Percentiles rank a stretch among this genome's conserved stretches.
Evolutionary conservation across 192 early-diverging fungal species (phyloP).

Genomic region (Entrophospora sp.): DNA sequence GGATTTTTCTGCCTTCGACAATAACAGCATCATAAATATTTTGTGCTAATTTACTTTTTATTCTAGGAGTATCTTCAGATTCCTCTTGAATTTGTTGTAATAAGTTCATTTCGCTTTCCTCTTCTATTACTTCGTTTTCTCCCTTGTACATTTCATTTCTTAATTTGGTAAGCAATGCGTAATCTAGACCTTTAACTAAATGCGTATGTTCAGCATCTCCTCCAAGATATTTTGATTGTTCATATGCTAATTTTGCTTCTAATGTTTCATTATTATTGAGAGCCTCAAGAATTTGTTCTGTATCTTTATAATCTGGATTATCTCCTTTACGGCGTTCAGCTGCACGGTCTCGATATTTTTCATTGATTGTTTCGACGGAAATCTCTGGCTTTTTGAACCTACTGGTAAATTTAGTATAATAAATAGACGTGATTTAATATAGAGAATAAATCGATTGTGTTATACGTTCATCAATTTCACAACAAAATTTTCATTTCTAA

Average conservation of each 20-base stretch:
- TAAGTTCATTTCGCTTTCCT: slow-evolving; percentile 34
- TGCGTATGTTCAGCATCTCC: slow-evolving; percentile 83
- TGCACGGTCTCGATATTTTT: slow-evolving; percentile 84
- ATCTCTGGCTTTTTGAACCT: slow-evolving; percentile 18
- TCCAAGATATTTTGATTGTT: slow-evolving; percentile 84
- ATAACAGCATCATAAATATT: slow-evolving; percentile 41
- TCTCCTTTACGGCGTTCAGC: slow-evolving; percentile 71
- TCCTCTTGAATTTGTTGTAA: slow-evolving; percentile 34
- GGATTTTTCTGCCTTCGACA: slow-evolving; percentile 27
- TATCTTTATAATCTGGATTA: slow-evolving; percentile 59
- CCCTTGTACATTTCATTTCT: slow-evolving; percentile 42
- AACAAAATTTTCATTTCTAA: background rate
- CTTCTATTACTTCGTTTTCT: slow-evolving; percentile 31
- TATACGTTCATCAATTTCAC: too few relatives aligned
- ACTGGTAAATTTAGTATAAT: slow-evolving; percentile 8
- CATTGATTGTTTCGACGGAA: slow-evolving; percentile 22
- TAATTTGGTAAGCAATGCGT: slow-evolving; percentile 66
- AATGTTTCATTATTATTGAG: slow-evolving; percentile 33
- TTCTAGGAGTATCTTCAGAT: slow-evolving; percentile 28
- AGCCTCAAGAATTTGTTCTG: slow-evolving; percentile 47
- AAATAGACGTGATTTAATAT: background rate
- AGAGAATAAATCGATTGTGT: too few relatives aligned
- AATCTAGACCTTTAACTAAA: slow-evolving; percentile 90
- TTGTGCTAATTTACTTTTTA: slow-evolving; percentile 35
- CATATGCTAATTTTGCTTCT: slow-evolving; percentile 45